Evolutionary conservation across 2,329 filamentous ascomycete species (phyloP), one percentile per base, ranked within the genome.

Genomic region (Fusarium albidum): DNA sequence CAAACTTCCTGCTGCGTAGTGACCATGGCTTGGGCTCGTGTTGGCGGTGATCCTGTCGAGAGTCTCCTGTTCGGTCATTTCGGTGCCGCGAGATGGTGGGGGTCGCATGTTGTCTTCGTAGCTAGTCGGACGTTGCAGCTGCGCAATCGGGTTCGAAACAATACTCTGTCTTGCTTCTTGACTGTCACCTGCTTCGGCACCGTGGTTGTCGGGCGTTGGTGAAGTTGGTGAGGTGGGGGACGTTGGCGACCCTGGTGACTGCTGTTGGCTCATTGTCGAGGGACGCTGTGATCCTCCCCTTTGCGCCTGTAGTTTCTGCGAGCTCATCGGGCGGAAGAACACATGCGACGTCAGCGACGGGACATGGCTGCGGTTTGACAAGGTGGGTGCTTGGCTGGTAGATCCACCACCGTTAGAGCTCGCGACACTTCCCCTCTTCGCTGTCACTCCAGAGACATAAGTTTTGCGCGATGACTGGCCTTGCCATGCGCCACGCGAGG

Each of bases 291-390:
- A 82, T 59, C 88, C 84, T 59, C 68, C 87, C 71, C 94, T 83
- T 74, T 98, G 95, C 48, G 92, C 92, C 75, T 98, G 94, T 43
- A 98, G 79, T 71, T 92, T 89, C 72, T 96, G 92, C 18, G 94
- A 96, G 76, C 93, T 98, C 92, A 99, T 96, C 32, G 95, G 95
- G 17, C 89, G 89, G 70, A 96, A 96, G 77, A 99, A 98, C 47
- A 91, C 94, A 68, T 94, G 90, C 13, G 92, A 92, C 3, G 92
- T 89, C 46, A 99, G 78, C 2, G 90, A 92, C 2, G 95, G 93
- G 15, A 96, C 92, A 79, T 99, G 95, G 34, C 91, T 95, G 68
- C 88, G 85, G 70, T 88, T 92, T 38, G 89, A 81, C 34, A 90
- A 82, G 61, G 88, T 94, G 3, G 68, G 65, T 17, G 71, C 55